Evolutionary conservation across 768 basidiomycete species (phyloP).

Genomic region (Phylloporus scabripes): DNA sequence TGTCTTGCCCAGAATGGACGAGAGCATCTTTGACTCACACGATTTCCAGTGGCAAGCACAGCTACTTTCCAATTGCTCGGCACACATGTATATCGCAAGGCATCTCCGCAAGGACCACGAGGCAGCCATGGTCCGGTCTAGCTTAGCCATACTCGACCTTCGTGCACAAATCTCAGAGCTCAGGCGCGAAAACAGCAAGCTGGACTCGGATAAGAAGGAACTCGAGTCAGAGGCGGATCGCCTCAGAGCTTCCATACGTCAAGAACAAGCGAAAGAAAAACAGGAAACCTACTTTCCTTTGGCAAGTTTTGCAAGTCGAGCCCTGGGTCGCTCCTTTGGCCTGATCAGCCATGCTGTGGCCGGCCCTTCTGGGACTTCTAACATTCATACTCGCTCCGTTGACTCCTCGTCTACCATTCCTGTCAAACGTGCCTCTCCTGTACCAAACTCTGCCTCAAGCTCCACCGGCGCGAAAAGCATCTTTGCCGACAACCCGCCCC

Average conservation of each 20-base stretch:
- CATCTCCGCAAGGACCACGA: constrained; percentile 19
- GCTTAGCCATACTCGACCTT: constrained; percentile 41
- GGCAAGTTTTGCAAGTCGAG: neutral
- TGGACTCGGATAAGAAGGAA: constrained; percentile 19
- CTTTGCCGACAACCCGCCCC: constrained; percentile 25
- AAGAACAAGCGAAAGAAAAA: constrained; percentile 8
- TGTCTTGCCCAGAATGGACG: constrained; percentile 45
- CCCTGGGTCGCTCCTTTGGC: neutral
- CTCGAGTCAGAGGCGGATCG: constrained; percentile 25
- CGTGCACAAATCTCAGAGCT: constrained; percentile 38
- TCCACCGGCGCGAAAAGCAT: constrained; percentile 18
- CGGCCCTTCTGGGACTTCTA: constrained; percentile 17
- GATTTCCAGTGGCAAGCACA: constrained; percentile 61
- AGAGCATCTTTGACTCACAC: constrained; percentile 36
- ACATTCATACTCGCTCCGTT: neutral
- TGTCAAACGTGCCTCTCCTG: neutral
- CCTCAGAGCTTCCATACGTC: constrained; percentile 11
- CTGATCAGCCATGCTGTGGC: constrained; percentile 16
- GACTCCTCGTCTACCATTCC: neutral
- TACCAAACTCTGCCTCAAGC: neutral
- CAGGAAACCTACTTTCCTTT: neutral
- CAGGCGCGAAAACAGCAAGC: constrained; percentile 27
- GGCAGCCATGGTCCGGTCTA: constrained; percentile 44
- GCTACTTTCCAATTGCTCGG: constrained; percentile 55
- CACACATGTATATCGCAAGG: constrained; percentile 46